These are phyloP conservation scores for Cercophora sp. DNA, from an alignment of 495 filamentous ascomycete genomes.

Conservation along the genomic window DNA sequence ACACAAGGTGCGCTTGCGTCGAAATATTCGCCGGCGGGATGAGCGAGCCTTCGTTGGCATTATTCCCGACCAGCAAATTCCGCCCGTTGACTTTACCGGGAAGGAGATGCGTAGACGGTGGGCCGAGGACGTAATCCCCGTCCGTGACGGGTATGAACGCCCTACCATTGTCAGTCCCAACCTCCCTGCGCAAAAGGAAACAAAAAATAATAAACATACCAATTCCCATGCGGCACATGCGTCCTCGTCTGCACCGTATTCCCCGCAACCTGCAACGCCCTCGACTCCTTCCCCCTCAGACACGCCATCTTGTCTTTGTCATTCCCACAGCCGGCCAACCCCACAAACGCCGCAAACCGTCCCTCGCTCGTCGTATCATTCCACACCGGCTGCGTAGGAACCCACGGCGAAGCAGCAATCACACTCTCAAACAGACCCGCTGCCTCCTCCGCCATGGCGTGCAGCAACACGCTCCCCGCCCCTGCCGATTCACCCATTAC, in stretches of 20 bases:
- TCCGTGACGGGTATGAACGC: conserved; percentile 60
- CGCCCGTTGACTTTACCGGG: conserved; percentile 47
- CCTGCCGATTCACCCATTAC: conserved; percentile 50
- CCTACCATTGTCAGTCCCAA: conserved; percentile 30
- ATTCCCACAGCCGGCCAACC: too few relatives aligned
- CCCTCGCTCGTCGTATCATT: too few relatives aligned
- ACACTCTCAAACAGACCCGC: conserved; percentile 15
- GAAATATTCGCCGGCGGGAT: conserved; percentile 46
- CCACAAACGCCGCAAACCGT: conserved; percentile 45
- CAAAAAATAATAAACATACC: conserved; percentile 7
- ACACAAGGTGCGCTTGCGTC: conserved; percentile 38
- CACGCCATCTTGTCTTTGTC: too few relatives aligned
- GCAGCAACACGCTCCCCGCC: conserved; percentile 27
- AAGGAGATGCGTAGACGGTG: conserved; percentile 46
- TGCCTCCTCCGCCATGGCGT: conserved; percentile 15
- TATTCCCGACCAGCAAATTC: conserved; percentile 48
- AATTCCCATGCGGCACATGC: conserved; percentile 15
- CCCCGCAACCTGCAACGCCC: conserved; percentile 37
- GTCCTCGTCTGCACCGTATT: conserved; percentile 8
- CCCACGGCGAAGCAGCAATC: conserved; percentile 51
- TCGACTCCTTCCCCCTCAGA: conserved; percentile 43
- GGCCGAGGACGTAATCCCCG: conserved; percentile 46
- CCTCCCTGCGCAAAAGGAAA: background rate
- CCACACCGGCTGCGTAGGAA: conserved; percentile 48
- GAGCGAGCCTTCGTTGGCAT: conserved; percentile 45